Conservation (phyloP, 352 stramenopile genomes). For the Globisporangium carolinianum region DNA sequence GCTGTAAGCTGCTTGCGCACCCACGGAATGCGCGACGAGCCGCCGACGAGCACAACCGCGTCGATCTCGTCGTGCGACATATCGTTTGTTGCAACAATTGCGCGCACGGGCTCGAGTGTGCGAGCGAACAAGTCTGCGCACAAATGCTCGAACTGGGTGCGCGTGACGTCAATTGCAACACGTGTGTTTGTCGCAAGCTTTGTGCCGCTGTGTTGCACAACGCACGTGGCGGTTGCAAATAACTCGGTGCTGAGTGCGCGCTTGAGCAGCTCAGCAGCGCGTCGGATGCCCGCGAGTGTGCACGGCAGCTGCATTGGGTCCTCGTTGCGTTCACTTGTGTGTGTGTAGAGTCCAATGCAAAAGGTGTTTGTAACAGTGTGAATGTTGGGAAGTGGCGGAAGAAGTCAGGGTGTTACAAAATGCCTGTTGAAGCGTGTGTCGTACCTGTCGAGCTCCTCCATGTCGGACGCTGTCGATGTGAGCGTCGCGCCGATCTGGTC, state of each 20-base stretch:
- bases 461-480: constrained; percentile 18
- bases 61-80: constrained; percentile 82
- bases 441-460: constrained; percentile 15
- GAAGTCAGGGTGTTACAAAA: no score
- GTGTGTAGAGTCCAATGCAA: no score
- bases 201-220: constrained; percentile 13
- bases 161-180: constrained; percentile 25
- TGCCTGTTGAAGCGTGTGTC: no score
- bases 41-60: constrained; percentile 93
- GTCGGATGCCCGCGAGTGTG: constrained; percentile 43
- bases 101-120: constrained; percentile 41
- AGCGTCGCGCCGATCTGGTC: constrained; percentile 22
- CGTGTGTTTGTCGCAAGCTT: background rate
- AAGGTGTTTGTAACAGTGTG: no score
- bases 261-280: constrained; percentile 50
- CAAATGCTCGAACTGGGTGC: constrained; percentile 39
- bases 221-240: constrained; percentile 24
- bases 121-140: constrained; percentile 40
- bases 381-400: no score
- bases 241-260: constrained; percentile 28
- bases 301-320: constrained; percentile 29
- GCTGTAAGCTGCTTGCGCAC: constrained; percentile 31
- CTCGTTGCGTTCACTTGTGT: constrained; percentile 9
- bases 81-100: constrained; percentile 49
- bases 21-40: constrained; percentile 93